phyloP scores from a whole-genome alignment of 1,139 yeast genomes.

The Torulaspora pretoriensis region DNA sequence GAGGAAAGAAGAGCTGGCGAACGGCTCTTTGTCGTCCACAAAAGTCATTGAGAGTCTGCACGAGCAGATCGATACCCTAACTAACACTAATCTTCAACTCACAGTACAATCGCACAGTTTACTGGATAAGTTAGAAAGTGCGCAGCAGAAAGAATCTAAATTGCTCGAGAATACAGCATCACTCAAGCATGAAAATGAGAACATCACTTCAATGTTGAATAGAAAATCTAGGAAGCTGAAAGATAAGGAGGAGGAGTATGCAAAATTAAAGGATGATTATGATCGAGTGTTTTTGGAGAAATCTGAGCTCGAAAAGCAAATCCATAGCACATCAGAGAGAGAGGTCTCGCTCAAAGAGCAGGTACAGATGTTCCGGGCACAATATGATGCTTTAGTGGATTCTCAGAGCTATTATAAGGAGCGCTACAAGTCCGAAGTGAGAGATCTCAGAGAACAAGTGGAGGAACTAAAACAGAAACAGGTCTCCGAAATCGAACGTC shows the following conservation, averaged over 20 bases:
- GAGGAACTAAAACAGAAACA: constrained; percentile 42
- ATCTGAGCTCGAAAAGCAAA: constrained; percentile 47
- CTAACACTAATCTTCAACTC: constrained; percentile 49
- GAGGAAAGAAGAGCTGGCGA: constrained; percentile 6
- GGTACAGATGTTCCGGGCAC: constrained; percentile 52
- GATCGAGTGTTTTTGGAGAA: constrained; percentile 47
- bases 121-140: constrained; percentile 47
- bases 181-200: constrained; percentile 66
- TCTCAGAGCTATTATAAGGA: constrained; percentile 55
- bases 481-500: constrained; percentile 11
- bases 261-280: constrained; percentile 43
- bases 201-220: constrained; percentile 56
- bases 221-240: constrained; percentile 60
- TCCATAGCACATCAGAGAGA: constrained; percentile 47
- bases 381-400: constrained; percentile 58
- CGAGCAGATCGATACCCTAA: constrained; percentile 51
- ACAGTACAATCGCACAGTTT: constrained; percentile 44
- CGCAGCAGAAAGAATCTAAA: constrained; percentile 52
- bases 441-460: constrained; percentile 36
- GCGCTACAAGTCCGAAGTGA: constrained; percentile 45
- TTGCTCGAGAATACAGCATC: constrained; percentile 64
- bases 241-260: constrained; percentile 56
- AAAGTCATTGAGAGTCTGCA: constrained; percentile 58
- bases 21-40: constrained; percentile 36
- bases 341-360: constrained; percentile 50